A percentile compares a stretch with the other conserved stretches of the same genome.
These are phyloP conservation scores for Podospora pseudoanserina DNA, from an alignment of 495 filamentous ascomycete species.

Conservation along the genomic window DNA sequence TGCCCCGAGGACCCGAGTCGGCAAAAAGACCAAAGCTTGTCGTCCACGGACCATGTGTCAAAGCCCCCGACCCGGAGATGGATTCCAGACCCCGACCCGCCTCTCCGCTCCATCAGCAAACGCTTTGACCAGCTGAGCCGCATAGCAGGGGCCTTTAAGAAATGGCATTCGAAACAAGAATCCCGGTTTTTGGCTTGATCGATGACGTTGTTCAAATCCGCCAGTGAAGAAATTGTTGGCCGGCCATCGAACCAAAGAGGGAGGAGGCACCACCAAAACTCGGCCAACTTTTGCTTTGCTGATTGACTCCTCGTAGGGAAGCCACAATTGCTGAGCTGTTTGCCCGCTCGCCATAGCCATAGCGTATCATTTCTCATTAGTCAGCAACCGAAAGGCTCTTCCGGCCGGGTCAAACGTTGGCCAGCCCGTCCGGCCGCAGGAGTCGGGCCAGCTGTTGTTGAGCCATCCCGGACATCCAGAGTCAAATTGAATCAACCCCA, in stretches of 20 bases:
- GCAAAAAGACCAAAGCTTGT: background rate
- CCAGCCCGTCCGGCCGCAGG: too few species aligned
- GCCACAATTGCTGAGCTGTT: background rate
- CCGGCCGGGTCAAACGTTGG: background rate
- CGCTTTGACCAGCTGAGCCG: slow-evolving; percentile 3
- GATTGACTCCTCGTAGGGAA: background rate
- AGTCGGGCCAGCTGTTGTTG: background rate
- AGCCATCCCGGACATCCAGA: background rate
- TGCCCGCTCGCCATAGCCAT: background rate
- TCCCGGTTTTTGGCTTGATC: background rate
- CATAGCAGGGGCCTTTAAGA: background rate
- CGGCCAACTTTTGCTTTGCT: background rate
- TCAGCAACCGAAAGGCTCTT: background rate
- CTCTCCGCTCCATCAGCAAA: background rate
- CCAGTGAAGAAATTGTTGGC: background rate
- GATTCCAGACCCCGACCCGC: too few species aligned
- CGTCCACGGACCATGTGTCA: background rate
- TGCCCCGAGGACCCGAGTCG: too few species aligned
- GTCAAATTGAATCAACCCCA: background rate
- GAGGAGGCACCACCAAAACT: background rate
- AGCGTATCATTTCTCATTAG: background rate
- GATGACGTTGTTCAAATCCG: background rate
- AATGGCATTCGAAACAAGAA: background rate
- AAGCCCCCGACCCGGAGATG: background rate
- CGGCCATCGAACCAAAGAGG: background rate